A percentile compares a stretch with the other conserved stretches of the same genome.
phyloP scores from a whole-genome alignment of 345 rosid genomes.

The Eucalyptus cloeziana region DNA sequence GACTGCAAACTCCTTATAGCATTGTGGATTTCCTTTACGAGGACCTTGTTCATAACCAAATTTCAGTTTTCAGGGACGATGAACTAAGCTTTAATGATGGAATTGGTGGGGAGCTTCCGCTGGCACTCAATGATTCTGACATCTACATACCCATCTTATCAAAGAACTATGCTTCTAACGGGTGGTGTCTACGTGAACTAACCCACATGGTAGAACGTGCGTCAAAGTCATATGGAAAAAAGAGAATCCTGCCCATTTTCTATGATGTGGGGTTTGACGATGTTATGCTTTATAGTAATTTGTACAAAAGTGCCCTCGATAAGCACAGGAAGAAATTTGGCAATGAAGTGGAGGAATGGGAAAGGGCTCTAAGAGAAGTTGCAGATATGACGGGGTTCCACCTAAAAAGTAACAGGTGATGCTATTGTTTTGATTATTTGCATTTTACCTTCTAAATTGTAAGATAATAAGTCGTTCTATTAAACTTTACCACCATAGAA shows the following conservation, averaged over 20 bases:
- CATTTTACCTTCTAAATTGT: not conserved
- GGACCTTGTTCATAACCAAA: not conserved
- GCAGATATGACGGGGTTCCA: not conserved
- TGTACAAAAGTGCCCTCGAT: not conserved
- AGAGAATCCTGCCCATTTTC: not conserved
- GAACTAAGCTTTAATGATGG: not conserved
- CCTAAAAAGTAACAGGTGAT: not conserved
- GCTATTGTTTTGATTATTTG: not conserved
- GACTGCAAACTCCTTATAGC: not conserved
- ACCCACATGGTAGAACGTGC: not conserved
- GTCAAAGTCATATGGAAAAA: not conserved
- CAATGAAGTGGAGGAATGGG: not conserved
- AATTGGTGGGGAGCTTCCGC: not conserved
- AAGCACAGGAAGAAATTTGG: not conserved
- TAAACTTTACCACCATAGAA: not conserved
- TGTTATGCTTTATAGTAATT: not conserved
- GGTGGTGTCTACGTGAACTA: not conserved
- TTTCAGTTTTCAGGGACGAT: not conserved
- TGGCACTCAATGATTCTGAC: not conserved
- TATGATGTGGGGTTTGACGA: not conserved
- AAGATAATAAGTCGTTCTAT: not conserved
- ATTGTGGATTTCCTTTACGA: not conserved
- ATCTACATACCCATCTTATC: not conserved
- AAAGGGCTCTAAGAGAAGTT: not conserved
- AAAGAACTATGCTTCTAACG: not conserved